phyloP scores from a whole-genome alignment of 257 asterid genomes.

The Solanum chiquidenum region DNA sequence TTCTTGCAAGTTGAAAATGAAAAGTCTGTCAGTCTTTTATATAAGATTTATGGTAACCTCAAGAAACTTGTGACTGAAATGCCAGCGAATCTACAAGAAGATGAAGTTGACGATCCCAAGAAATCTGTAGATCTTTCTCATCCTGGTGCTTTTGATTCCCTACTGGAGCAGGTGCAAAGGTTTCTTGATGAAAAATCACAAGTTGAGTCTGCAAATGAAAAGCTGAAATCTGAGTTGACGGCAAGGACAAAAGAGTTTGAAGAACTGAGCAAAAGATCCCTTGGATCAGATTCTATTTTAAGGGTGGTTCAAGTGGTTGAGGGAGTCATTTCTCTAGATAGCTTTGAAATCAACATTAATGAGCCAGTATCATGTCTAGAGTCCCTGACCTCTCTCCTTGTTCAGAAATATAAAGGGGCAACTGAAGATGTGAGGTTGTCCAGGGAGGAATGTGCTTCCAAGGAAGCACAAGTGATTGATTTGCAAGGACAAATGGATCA shows the following conservation, averaged over 20 bases:
- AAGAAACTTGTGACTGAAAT: conserved; percentile 30
- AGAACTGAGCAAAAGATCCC: conserved; percentile 38
- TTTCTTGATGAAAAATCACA: conserved; percentile 40
- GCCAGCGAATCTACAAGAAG: conserved; percentile 25
- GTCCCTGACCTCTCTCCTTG: conserved; percentile 45
- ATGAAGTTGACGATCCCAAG: conserved; percentile 22
- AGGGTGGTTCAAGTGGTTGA: conserved; percentile 49
- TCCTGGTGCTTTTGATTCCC: conserved; percentile 29
- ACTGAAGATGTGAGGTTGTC: conserved; percentile 33
- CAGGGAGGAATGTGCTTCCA: conserved; percentile 14
- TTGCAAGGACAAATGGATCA: conserved; percentile 49
- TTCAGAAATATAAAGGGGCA: conserved; percentile 55
- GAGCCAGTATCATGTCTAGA: conserved; percentile 50
- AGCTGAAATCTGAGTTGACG: conserved; percentile 46
- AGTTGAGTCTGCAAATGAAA: conserved; percentile 42
- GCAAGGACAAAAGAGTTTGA: conserved; percentile 38
- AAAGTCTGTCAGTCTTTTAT: conserved; percentile 31
- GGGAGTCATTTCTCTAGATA: conserved; percentile 45
- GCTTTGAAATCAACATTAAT: conserved; percentile 12
- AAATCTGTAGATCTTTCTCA: conserved; percentile 33
- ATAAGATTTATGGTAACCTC: conserved; percentile 38
- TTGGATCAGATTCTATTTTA: conserved; percentile 35
- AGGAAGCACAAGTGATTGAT: conserved; percentile 43
- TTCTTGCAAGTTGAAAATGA: conserved; percentile 26
- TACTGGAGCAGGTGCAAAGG: conserved; percentile 42